These are phyloP conservation scores for Sambucus nigra DNA, from an alignment of 129 eudicot genomes.

Conservation along the genomic window DNA sequence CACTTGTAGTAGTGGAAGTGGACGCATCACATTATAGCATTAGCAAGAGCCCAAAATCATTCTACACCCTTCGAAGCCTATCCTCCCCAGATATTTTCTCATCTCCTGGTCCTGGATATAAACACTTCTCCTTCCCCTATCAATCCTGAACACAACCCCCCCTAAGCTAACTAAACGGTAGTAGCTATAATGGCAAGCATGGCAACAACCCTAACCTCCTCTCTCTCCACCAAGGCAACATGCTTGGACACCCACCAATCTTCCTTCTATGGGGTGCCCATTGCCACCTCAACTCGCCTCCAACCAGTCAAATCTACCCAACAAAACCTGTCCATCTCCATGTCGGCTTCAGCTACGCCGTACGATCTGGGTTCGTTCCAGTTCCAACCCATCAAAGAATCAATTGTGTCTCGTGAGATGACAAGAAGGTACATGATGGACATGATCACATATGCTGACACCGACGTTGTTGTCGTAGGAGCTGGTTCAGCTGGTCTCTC, in stretches of 20 bases:
- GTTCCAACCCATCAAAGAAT: slow-evolving; percentile 68
- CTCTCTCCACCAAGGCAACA: slow-evolving; percentile 23
- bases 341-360: slow-evolving; percentile 43
- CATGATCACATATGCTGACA: slow-evolving; percentile 79
- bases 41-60: slow-evolving; percentile 1
- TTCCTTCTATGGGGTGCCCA: slow-evolving; percentile 43
- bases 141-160: slow-evolving; percentile 6
- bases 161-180: background rate
- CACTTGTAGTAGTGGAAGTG: background rate
- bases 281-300: slow-evolving; percentile 23
- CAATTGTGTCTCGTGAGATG: slow-evolving; percentile 82
- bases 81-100: slow-evolving; percentile 25
- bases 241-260: slow-evolving; percentile 25
- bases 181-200: slow-evolving; percentile 50
- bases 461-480: slow-evolving; percentile 78
- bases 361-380: slow-evolving; percentile 51
- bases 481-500: slow-evolving; percentile 93
- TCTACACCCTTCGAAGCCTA: slow-evolving; percentile 43
- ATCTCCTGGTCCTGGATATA: slow-evolving; percentile 7
- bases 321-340: slow-evolving; percentile 29
- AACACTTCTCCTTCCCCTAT: background rate
- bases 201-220: slow-evolving; percentile 46
- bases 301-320: slow-evolving; percentile 31
- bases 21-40: too few species aligned
- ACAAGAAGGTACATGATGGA: slow-evolving; percentile 89